Evolutionary conservation across 495 filamentous ascomycete genomes (phyloP).

Genomic region (Lepraria neglecta): DNA sequence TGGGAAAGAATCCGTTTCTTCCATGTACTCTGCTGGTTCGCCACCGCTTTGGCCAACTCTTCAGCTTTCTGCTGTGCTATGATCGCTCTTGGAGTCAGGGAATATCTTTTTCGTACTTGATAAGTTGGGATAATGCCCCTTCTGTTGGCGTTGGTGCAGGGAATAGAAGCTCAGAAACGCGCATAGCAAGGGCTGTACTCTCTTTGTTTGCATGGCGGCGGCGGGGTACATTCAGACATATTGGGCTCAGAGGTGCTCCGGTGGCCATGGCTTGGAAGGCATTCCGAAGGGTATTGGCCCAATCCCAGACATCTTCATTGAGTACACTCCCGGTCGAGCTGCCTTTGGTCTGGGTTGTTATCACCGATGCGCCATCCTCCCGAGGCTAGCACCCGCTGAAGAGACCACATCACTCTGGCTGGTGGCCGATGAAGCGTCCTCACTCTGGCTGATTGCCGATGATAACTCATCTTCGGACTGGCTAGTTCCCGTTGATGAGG

Average conservation of each 20-base stretch:
- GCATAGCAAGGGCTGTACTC: slow-evolving; percentile 1
- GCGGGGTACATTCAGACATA: background rate
- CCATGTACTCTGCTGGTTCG: background rate
- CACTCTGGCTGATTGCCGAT: no score
- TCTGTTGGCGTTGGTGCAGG: background rate
- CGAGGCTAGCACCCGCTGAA: no score
- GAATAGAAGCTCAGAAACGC: background rate
- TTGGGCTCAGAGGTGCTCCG: background rate
- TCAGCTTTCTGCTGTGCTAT: background rate
- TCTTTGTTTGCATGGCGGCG: slow-evolving; percentile 1
- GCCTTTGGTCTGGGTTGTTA: background rate
- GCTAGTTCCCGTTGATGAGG: background rate
- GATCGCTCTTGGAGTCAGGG: slow-evolving; percentile 4
- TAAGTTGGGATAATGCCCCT: background rate
- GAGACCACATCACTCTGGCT: no score
- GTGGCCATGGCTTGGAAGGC: background rate
- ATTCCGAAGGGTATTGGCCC: background rate
- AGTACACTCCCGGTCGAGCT: background rate
- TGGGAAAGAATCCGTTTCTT: background rate
- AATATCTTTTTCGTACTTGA: slow-evolving; percentile 17
- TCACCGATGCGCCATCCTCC: no score
- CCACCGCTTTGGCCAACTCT: background rate
- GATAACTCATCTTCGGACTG: background rate
- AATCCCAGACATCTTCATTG: background rate
- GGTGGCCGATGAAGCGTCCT: no score